These are phyloP conservation scores for Kluyveromyces lactis DNA, from an alignment of 805 yeast genomes.

Conservation along the genomic window DNA sequence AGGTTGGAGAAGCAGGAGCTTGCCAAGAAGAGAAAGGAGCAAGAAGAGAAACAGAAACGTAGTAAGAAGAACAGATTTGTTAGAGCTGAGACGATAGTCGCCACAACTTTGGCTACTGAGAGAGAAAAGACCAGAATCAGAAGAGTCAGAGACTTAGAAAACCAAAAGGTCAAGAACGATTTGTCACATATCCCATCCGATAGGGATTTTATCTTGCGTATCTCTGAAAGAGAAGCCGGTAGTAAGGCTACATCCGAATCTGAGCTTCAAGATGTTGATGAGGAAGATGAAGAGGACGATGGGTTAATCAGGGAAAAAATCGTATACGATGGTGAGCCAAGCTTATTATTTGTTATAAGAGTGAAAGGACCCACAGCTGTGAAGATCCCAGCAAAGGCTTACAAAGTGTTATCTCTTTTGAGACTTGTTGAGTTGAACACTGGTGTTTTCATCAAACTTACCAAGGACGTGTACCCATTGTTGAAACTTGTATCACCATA, in stretches of 20 bases:
- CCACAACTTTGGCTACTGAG: constrained; percentile 53
- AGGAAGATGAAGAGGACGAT: constrained; percentile 24
- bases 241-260: constrained; percentile 12
- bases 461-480: constrained; percentile 50
- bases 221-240: constrained; percentile 17
- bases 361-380: constrained; percentile 57
- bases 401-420: constrained; percentile 48
- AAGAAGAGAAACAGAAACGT: constrained; percentile 36
- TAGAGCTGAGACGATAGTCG: constrained; percentile 68
- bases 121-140: constrained; percentile 63
- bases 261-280: constrained; percentile 5
- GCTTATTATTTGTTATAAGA: constrained; percentile 59
- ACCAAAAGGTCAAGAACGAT: constrained; percentile 24
- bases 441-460: constrained; percentile 65
- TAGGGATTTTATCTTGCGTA: constrained; percentile 28
- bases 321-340: constrained; percentile 35
- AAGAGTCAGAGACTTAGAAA: constrained; percentile 50
- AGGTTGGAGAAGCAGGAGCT: constrained; percentile 67
- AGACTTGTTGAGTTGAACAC: constrained; percentile 53
- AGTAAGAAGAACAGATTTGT: constrained; percentile 46
- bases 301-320: constrained; percentile 27
- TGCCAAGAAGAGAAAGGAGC: constrained; percentile 43
- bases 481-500: constrained; percentile 66
- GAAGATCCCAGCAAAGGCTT: constrained; percentile 57
- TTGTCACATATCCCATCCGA: constrained; percentile 23